Percentiles rank a stretch among this genome's conserved stretches.
Conservation (phyloP, 2,329 filamentous ascomycete species). For the Sarocladium kiliense region DNA sequence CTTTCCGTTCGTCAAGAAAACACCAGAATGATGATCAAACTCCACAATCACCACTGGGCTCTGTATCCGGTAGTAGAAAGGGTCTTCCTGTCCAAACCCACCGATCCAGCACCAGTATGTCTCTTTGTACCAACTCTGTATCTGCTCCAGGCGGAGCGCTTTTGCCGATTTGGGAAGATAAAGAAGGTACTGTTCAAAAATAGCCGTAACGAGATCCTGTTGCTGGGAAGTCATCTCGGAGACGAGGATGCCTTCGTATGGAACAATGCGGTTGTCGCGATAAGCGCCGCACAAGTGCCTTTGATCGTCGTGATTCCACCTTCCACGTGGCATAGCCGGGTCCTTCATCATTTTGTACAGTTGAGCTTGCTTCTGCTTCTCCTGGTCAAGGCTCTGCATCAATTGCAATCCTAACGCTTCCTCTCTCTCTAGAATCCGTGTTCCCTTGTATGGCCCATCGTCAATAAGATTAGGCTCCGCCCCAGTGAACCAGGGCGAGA, state of each 20-base stretch:
- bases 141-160: conserved; percentile 46
- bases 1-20: conserved; percentile 68
- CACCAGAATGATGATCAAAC: conserved; percentile 76
- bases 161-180: conserved; percentile 59
- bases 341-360: conserved; percentile 58
- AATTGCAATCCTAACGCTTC: conserved; percentile 60
- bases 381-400: conserved; percentile 56
- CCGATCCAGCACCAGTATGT: conserved; percentile 81
- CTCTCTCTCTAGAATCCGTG: conserved; percentile 60
- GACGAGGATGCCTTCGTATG: conserved; percentile 63
- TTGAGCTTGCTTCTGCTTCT: conserved; percentile 45
- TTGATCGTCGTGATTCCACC: conserved; percentile 80
- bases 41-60: conserved; percentile 70
- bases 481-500: conserved; percentile 73
- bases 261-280: conserved; percentile 71
- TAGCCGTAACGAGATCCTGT: conserved; percentile 48
- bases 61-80: conserved; percentile 76
- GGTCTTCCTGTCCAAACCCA: conserved; percentile 57
- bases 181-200: conserved; percentile 60
- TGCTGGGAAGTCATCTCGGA: conserved; percentile 42
- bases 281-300: conserved; percentile 73
- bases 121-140: conserved; percentile 54
- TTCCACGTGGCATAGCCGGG: conserved; percentile 57
- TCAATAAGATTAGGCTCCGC: conserved; percentile 77
- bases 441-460: conserved; percentile 55